Conservation (phyloP, 108 stramenopile species). For the Cyclostephanos invisitatus region DNA sequence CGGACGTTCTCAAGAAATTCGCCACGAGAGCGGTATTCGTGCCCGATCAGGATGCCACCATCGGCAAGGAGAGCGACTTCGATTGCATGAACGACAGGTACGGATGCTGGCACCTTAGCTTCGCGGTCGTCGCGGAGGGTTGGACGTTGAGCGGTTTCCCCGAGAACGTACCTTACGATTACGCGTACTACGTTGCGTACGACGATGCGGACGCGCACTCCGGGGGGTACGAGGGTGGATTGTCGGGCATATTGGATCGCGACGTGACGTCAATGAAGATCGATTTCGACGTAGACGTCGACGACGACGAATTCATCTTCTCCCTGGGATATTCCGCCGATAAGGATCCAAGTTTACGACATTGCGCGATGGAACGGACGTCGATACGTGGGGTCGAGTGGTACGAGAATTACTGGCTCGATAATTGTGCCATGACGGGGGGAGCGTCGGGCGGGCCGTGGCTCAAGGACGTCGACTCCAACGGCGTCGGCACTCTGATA, state of each 20-base stretch:
- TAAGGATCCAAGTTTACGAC: slow-evolving; percentile 25
- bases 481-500: slow-evolving; percentile 25
- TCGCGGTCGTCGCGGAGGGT: slow-evolving; percentile 29
- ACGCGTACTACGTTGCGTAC: slow-evolving; percentile 24
- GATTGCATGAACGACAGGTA: slow-evolving; percentile 33
- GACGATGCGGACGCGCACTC: slow-evolving; percentile 20
- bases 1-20: slow-evolving; percentile 38
- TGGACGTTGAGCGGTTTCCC: slow-evolving; percentile 24
- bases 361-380: slow-evolving; percentile 13
- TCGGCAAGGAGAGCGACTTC: slow-evolving; percentile 17
- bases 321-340: slow-evolving; percentile 33
- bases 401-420: slow-evolving; percentile 30
- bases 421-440: slow-evolving; percentile 20
- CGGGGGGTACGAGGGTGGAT: slow-evolving; percentile 14
- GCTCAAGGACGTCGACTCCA: slow-evolving; percentile 10
- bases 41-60: slow-evolving; percentile 24
- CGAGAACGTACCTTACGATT: slow-evolving; percentile 28
- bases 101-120: slow-evolving; percentile 35
- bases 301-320: slow-evolving; percentile 6
- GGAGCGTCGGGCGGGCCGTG: slow-evolving; percentile 34
- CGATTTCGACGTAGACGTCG: slow-evolving; percentile 17
- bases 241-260: slow-evolving; percentile 19
- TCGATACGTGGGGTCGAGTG: slow-evolving; percentile 16
- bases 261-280: slow-evolving; percentile 16
- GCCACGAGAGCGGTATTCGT: slow-evolving; percentile 35